These are phyloP conservation scores for Calocera cornea DNA, from an alignment of 768 basidiomycete genomes.

Conservation along the genomic window DNA sequence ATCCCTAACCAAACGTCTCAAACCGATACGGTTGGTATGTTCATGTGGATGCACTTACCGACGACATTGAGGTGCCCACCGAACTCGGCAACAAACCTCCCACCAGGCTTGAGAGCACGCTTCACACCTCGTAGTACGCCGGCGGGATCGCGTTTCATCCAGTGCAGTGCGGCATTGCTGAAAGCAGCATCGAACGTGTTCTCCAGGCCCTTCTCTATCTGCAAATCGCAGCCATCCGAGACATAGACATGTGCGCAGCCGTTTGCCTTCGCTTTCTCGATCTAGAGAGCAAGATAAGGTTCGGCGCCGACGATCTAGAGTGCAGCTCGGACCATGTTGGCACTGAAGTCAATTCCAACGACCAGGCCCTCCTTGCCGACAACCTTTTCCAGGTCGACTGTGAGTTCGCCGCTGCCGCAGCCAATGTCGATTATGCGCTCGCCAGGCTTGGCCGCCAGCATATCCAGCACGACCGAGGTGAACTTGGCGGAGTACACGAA, in stretches of 20 bases:
- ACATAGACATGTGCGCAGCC: conserved; percentile 37
- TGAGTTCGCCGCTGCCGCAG: conserved; percentile 73
- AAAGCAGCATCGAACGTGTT: conserved; percentile 60
- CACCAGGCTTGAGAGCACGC: conserved; percentile 50
- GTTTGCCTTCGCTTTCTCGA: conserved; percentile 37
- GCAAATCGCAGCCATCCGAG: conserved; percentile 32
- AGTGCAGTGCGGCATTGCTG: conserved; percentile 68
- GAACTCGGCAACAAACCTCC: conserved; percentile 63
- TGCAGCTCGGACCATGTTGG: conserved; percentile 45
- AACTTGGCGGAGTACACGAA: conserved; percentile 51
- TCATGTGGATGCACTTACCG: conserved; percentile 40
- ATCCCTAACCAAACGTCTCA: too few species aligned
- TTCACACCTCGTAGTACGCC: conserved; percentile 51
- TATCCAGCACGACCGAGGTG: conserved; percentile 38
- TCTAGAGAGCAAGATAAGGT: conserved; percentile 25
- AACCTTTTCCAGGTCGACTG: conserved; percentile 38
- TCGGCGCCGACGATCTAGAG: not conserved
- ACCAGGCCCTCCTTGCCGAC: conserved; percentile 41
- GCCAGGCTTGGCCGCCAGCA: conserved; percentile 50
- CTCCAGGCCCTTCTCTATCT: conserved; percentile 18
- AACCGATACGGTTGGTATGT: too few species aligned
- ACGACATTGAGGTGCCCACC: conserved; percentile 62
- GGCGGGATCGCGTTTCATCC: conserved; percentile 64
- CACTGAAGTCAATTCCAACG: conserved; percentile 55
- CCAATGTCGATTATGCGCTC: conserved; percentile 65